Base-by-base conservation (phyloP, 2,329 filamentous ascomycete species). In the Pseudocercospora vitis region DNA sequence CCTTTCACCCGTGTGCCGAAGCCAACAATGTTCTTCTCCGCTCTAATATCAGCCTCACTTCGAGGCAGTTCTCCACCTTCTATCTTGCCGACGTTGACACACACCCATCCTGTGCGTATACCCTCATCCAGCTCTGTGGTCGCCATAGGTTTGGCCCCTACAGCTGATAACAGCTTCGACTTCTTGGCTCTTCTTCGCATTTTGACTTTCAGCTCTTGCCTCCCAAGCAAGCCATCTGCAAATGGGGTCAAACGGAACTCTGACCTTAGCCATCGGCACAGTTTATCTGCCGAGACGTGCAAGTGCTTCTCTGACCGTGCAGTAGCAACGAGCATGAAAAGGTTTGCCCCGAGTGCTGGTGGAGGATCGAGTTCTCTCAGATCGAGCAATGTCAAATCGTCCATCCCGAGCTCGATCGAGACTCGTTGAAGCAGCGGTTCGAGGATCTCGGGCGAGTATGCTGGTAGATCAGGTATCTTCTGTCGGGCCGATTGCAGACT, bases 91-190 rank as follows among this genome's bases (percentile, higher is more conserved):
- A 94, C 81, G 68, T 96, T 95, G 56, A 97, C 88, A 71, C 94
- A 99, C 16, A 99, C 87, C 94, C 94, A 99, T 7, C 91, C 91
- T 0, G 92, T 96, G 9, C 87, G 86, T 48, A 96, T 88, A 2
- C 91, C 92, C 66, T 96, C 89, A 63, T 96, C 91, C 1, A 80
- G 75, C 11, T 79, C 79, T 9, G 82, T 81, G 7, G 78, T 78
- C 8, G 82, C 82, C 4, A 82, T 77, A 6, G 72, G 61, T 42
- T 76, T 74, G 42, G 81, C 78, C n/a, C 84, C 83, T 0, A 83
- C 82, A 55, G 82, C 87, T 11, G 88, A 90, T 62, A 95, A 76
- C 56, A 96, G 76, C 70, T 89, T 90, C 26, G 90, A 88, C 63
- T 87, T 86, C 69, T 89, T 89, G 6, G 88, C 85, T 69, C 91